phyloP scores from a whole-genome alignment of 257 asterid species.

The Prunella vulgaris region DNA sequence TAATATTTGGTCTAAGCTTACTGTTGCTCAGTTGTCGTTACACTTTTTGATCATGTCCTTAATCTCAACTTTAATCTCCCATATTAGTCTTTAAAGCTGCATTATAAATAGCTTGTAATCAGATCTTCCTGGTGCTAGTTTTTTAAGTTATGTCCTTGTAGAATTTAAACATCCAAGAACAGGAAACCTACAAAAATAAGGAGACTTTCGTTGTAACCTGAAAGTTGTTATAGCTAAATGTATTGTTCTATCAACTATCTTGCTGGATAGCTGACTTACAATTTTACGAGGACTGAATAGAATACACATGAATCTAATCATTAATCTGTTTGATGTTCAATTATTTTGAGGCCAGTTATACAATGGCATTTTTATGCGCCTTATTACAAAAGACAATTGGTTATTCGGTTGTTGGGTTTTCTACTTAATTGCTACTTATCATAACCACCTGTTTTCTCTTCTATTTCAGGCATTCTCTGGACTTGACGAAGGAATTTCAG shows the following conservation, averaged over 20 bases:
- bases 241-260: background rate
- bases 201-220: background rate
- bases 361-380: background rate
- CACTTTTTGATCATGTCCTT: background rate
- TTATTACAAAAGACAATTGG: background rate
- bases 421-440: background rate
- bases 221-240: background rate
- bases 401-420: background rate
- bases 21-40: background rate
- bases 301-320: background rate
- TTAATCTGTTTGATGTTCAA: background rate
- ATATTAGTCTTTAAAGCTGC: too few relatives aligned
- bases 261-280: background rate
- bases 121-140: too few relatives aligned
- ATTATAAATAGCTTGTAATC: too few relatives aligned
- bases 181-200: background rate
- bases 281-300: background rate
- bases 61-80: background rate
- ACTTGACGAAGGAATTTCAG: slow-evolving; percentile 77
- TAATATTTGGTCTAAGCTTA: too few relatives aligned
- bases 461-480: slow-evolving; percentile 89
- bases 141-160: too few relatives aligned
- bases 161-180: background rate
- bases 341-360: background rate
- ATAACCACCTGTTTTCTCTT: slow-evolving; percentile 2